Evolutionary conservation across 768 basidiomycete genomes (phyloP).

Genomic region (Omphalotus guepiniiformis): DNA sequence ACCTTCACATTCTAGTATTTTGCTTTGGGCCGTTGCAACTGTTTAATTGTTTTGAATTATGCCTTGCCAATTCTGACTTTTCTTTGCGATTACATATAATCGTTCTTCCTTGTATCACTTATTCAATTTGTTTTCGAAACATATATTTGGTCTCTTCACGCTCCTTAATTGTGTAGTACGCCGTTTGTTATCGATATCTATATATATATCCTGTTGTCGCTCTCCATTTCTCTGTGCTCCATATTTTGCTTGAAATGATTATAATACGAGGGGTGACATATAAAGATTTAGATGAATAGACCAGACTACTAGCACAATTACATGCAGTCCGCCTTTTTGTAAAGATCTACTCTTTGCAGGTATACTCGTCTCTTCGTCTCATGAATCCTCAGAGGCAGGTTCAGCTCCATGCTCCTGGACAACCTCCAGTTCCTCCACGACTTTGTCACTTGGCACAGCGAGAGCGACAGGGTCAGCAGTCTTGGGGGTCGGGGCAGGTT

Average conservation of each 20-base stretch:
- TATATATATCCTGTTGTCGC: slow-evolving; percentile 23
- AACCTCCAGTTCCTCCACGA: slow-evolving; percentile 39
- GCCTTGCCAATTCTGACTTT: slow-evolving; percentile 15
- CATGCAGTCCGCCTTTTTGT: too few species aligned
- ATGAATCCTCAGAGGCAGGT: slow-evolving; percentile 19
- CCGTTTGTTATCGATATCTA: slow-evolving; percentile 35
- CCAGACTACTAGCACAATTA: too few species aligned
- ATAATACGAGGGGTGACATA: not conserved
- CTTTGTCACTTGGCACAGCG: slow-evolving; percentile 34
- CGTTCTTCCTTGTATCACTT: slow-evolving; percentile 23
- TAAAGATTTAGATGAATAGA: too few species aligned
- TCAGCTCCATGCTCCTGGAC: slow-evolving; percentile 32
- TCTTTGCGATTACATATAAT: slow-evolving; percentile 20
- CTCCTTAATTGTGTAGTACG: slow-evolving; percentile 38
- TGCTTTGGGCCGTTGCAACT: slow-evolving; percentile 10
- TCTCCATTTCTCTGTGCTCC: slow-evolving; percentile 2
- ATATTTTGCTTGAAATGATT: slow-evolving; percentile 14
- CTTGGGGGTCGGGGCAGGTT: slow-evolving; percentile 40
- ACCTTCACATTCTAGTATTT: slow-evolving; percentile 1
- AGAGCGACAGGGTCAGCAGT: slow-evolving; percentile 24
- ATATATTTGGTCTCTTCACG: slow-evolving; percentile 20
- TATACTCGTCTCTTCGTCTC: too few species aligned
- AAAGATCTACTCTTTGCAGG: not conserved
- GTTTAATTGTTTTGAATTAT: slow-evolving; percentile 14
- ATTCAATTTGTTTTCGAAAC: slow-evolving; percentile 16